phyloP scores from a whole-genome alignment of 2,329 filamentous ascomycete species.

The Neophaeococcomyces mojaviensis region DNA sequence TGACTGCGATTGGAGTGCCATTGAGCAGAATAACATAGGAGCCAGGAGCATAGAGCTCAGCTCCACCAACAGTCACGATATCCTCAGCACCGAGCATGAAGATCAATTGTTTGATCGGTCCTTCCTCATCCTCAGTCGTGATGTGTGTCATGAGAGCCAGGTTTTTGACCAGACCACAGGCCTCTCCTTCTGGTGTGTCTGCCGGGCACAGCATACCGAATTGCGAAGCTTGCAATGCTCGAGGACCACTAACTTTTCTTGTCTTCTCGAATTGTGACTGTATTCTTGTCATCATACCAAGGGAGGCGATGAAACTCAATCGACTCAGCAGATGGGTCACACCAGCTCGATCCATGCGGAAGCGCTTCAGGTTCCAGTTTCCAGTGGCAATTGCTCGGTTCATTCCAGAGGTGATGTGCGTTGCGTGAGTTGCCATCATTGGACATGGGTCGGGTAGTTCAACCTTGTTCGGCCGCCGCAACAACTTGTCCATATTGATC shows the following conservation, averaged over 20 bases:
- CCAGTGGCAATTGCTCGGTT: conserved; percentile 94
- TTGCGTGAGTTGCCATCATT: conserved; percentile 75
- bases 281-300: conserved; percentile 99
- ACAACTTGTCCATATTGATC: conserved; percentile 85
- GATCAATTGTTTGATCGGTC: conserved; percentile 76
- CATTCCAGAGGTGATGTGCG: conserved; percentile 84
- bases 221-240: conserved; percentile 92
- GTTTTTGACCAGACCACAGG: conserved; percentile 96
- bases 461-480: conserved; percentile 87
- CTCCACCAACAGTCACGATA: conserved; percentile 70
- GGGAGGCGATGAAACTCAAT: conserved; percentile 88
- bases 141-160: conserved; percentile 98
- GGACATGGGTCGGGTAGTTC: conserved; percentile 80
- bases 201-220: conserved; percentile 98
- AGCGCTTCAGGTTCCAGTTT: conserved; percentile 96
- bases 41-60: conserved; percentile 76
- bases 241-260: conserved; percentile 87
- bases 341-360: conserved; percentile 96
- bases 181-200: conserved; percentile 96
- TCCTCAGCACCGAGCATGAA: conserved; percentile 80
- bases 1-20: conserved; percentile 85
- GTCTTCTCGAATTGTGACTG: conserved; percentile 99
- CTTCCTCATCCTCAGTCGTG: conserved; percentile 91
- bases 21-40: conserved; percentile 91
- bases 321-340: conserved; percentile 94